Evolutionary conservation across 805 yeast genomes (phyloP).

Genomic region (Candida insectalens): DNA sequence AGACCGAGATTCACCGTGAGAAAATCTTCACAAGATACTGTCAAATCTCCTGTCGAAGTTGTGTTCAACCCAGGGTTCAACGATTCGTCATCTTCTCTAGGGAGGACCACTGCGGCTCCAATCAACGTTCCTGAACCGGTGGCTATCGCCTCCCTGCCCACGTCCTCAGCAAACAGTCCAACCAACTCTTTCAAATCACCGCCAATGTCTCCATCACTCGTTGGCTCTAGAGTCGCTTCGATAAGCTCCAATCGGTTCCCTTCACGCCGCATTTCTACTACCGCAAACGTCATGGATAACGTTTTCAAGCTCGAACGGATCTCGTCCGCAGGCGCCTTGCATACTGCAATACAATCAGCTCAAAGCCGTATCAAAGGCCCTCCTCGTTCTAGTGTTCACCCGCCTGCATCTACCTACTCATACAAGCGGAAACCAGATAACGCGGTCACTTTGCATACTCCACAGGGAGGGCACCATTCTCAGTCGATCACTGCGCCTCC

Average conservation of each 20-base stretch:
- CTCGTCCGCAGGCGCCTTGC: slow-evolving; percentile 37
- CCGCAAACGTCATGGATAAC: slow-evolving; percentile 14
- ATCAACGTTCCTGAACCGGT: neutral
- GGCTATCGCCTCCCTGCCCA: neutral
- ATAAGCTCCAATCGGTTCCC: neutral
- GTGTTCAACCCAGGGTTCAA: neutral
- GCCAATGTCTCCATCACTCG: neutral
- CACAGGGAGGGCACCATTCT: neutral
- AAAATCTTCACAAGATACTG: too few species aligned
- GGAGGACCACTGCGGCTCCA: neutral
- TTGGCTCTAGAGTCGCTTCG: neutral
- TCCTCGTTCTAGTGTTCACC: neutral
- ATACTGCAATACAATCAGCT: neutral
- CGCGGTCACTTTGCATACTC: neutral
- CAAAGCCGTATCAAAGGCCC: neutral
- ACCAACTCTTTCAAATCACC: neutral
- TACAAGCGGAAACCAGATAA: neutral
- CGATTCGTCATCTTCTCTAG: neutral
- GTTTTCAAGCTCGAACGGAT: slow-evolving; percentile 27
- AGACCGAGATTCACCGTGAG: too few species aligned
- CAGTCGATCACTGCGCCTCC: slow-evolving; percentile 1
- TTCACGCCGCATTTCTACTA: slow-evolving; percentile 9
- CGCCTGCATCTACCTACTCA: neutral
- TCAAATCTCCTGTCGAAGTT: neutral
- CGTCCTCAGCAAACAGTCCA: neutral